Evolutionary conservation across 768 basidiomycete genomes (phyloP), one percentile per base, ranked within the genome.

Genomic region (Tylopilus intermedius): DNA sequence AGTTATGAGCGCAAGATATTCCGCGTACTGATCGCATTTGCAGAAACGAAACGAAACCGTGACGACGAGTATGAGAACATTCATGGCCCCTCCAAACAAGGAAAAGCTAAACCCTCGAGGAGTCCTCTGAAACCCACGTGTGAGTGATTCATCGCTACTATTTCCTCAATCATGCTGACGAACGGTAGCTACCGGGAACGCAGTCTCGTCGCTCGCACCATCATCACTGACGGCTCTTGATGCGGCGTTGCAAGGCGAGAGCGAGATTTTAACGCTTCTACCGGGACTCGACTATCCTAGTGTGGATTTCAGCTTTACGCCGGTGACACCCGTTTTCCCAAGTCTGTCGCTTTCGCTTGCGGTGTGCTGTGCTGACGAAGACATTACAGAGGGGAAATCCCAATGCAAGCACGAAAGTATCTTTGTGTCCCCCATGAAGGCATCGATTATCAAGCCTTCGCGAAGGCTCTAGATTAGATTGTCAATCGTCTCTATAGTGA

Each of bases 391-490:
- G 30, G 30, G 50, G n/a, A 26, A 29, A 24, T 42, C 32, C 2
- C 38, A 30, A 24, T 39, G 13, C 29, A 27, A 55, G 40, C 51
- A 45, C 37, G 49, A 49, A 21, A 56, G 45, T 24, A 37, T 53
- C 33, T 62, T 54, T n/a, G 32, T 47, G 38, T 44, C 55, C 13
- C 57, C 54, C 2, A 13, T 29, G 21, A 53, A 32, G 39, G 43
- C 22, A 2, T 15, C 8, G n/a, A 18, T 4, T 8, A 30, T 48
- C 18, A 62, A 59, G 41, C 62, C 62, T 35, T 55, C 63, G 39
- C 56, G 51, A 39, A 58, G 62, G 21, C 39, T 64, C 43, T 64
- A 63, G 51, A 40, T 40, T 26, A 43, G 13, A 2, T 38, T 44
- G 10, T 14, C 18, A 9, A 38, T 21, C n/a, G 39, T 58, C 5